Percentiles rank a stretch among this genome's conserved stretches.
phyloP scores from a whole-genome alignment of 305 asterid genomes.

The Rubia peregrina region DNA sequence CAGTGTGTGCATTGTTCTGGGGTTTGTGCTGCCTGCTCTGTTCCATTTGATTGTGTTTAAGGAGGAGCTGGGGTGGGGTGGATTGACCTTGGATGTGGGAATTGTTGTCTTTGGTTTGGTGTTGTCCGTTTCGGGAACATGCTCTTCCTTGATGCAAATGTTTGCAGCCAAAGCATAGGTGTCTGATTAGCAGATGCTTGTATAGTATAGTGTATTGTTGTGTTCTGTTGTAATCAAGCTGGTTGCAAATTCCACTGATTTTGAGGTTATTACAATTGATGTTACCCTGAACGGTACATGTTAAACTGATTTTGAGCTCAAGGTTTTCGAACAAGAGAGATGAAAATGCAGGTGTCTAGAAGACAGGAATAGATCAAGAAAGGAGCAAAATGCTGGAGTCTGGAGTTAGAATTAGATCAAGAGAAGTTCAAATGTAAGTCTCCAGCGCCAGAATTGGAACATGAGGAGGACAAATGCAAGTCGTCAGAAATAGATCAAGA shows the following conservation, averaged over 20 bases:
- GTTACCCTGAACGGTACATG: no score
- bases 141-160: slow-evolving; percentile 28
- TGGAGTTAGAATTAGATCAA: no score
- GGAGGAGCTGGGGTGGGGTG: slow-evolving; percentile 25
- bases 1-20: slow-evolving; percentile 35
- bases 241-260: not conserved
- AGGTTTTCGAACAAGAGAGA: no score
- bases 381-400: no score
- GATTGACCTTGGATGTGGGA: slow-evolving; percentile 23
- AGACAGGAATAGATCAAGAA: no score
- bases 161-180: slow-evolving; percentile 26
- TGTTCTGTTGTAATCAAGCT: not conserved
- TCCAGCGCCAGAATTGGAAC: no score
- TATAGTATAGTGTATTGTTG: not conserved
- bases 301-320: not conserved
- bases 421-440: no score
- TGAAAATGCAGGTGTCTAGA: no score
- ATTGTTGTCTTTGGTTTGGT: slow-evolving; percentile 24
- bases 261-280: not conserved
- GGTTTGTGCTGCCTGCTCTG: slow-evolving; percentile 37
- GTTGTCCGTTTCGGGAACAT: slow-evolving; percentile 29
- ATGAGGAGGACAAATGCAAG: no score
- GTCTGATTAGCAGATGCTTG: not conserved
- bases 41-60: slow-evolving; percentile 31
- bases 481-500: no score